phyloP scores from a whole-genome alignment of 352 stramenopile genomes.

The Phytophthora sp. region DNA sequence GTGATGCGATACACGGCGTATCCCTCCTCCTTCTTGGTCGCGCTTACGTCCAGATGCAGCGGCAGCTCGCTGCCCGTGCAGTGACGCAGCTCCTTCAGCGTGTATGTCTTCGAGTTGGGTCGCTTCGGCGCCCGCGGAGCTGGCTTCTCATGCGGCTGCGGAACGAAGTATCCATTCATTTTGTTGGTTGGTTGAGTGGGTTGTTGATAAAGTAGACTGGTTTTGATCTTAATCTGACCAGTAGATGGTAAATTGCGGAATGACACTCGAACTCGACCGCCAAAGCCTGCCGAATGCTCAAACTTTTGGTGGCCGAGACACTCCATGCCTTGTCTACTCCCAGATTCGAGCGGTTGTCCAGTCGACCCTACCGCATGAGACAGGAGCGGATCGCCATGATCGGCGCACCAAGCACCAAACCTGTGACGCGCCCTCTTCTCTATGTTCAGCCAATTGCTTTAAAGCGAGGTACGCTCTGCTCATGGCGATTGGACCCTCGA shows the following conservation, averaged over 20 bases:
- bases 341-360: constrained; percentile 31
- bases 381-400: constrained; percentile 20
- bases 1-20: constrained; percentile 64
- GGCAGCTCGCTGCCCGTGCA: constrained; percentile 51
- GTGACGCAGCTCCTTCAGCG: constrained; percentile 52
- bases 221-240: constrained; percentile 16
- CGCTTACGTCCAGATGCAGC: constrained; percentile 55
- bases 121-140: constrained; percentile 22
- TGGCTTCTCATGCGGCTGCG: constrained; percentile 26
- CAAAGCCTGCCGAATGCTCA: background rate
- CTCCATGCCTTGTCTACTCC: too few relatives aligned
- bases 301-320: constrained; percentile 33
- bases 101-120: constrained; percentile 47
- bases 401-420: constrained; percentile 30
- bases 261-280: constrained; percentile 10
- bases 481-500: constrained; percentile 4
- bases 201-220: too few relatives aligned
- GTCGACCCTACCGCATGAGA: constrained; percentile 32
- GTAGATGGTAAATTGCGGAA: constrained; percentile 36
- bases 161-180: constrained; percentile 37
- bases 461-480: background rate
- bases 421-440: constrained; percentile 11
- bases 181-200: constrained; percentile 18
- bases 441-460: constrained; percentile 8
- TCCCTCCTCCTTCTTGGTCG: constrained; percentile 52